These are phyloP conservation scores for Candida ulmi DNA, from an alignment of 805 yeast genomes.

Conservation along the genomic window DNA sequence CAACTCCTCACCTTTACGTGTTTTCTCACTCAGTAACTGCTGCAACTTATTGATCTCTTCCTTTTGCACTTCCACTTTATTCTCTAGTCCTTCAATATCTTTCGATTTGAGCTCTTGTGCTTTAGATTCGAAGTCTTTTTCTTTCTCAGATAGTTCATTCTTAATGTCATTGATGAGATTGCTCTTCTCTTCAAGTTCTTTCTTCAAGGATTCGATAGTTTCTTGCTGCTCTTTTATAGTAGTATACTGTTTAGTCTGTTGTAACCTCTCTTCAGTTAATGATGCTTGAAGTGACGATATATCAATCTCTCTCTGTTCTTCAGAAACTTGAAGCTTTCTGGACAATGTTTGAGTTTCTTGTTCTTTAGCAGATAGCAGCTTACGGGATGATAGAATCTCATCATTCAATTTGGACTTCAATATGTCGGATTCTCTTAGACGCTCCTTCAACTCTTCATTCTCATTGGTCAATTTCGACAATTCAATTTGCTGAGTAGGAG, in stretches of 20 bases:
- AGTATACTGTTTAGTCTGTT: background rate
- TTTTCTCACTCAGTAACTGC: conserved; percentile 1
- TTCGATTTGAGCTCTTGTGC: background rate
- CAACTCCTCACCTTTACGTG: no score
- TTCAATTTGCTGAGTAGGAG: conserved; percentile 5
- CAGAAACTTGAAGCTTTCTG: background rate
- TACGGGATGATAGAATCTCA: conserved; percentile 13
- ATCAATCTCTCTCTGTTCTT: background rate
- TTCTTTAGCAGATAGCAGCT: conserved; percentile 9
- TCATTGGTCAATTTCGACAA: conserved; percentile 9
- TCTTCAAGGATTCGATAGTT: background rate
- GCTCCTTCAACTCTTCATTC: conserved; percentile 6
- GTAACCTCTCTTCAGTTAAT: background rate
- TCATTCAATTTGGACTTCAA: conserved; percentile 9
- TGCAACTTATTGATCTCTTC: conserved; percentile 2
- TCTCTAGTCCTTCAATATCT: background rate
- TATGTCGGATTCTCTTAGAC: conserved; percentile 8
- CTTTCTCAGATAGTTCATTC: background rate
- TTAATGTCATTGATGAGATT: conserved; percentile 8
- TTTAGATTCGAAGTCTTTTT: background rate
- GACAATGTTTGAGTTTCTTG: conserved; percentile 6
- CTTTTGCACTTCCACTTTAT: background rate
- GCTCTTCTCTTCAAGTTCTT: background rate
- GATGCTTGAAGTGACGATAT: background rate
- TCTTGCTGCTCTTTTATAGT: background rate